Evolutionary conservation across 2,329 filamentous ascomycete genomes (phyloP), one percentile per base, ranked within the genome.

Genomic region (Cladophialophora chaetospira): DNA sequence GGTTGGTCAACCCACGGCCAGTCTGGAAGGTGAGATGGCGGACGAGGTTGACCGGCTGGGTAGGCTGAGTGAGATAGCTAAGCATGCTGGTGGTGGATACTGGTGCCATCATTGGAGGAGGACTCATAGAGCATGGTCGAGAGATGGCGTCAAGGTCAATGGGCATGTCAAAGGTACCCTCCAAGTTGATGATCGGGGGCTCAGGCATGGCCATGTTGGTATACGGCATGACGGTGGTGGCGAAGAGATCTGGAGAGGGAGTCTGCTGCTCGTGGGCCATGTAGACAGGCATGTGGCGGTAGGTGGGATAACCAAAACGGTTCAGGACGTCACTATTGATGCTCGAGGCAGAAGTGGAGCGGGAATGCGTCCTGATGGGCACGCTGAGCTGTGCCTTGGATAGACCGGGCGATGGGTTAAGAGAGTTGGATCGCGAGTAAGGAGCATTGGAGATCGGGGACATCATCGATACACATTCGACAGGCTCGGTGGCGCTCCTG

Each of bases 281-380:
- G 63, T 82, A 84, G 63, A 74, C 77, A 28, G 88, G 87, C 71
- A 91, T 80, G 66, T 88, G 86, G 56, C 88, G 87, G 74, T 94
- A 96, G 44, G 88, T 89, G n/a, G 91, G 88, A 75, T 90, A 95
- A 58, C 87, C 88, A 73, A 86, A 93, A 64, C 85, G 86, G 66
- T 82, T 84, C 54, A 90, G 75, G 31, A 83, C 79, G 57, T 78
- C 76, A 63, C 83, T 82, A 64, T 92, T 88, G 43, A 92, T 78
- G 66, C 82, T 85, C 66, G 84, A 85, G 42, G 81, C 83, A 17
- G 88, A 91, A 8, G 82, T 80, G 43, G 87, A 84, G 62, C 88
- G 75, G 65, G 77, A 74, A 65, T 79, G 75, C 47, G 71, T 65
- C 63, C 68, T 68, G 74, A 77, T 61, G 26, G 64, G 61, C 50